Conservation (phyloP, 2,329 filamentous ascomycete species). For the Hymenoscyphus occultus region DNA sequence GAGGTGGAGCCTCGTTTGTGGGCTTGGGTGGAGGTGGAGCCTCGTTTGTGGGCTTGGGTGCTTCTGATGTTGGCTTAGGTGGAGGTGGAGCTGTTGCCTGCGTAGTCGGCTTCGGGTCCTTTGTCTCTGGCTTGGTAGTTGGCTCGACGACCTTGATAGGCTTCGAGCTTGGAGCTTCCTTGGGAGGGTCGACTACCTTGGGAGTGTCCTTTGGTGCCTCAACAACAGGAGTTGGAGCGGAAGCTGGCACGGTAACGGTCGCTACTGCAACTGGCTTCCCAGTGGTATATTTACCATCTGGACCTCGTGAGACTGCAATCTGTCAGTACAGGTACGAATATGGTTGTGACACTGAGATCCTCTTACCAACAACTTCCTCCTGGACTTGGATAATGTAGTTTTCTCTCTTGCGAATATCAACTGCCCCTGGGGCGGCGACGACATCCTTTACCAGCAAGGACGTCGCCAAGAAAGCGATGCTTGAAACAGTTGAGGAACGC, state of each 20-base stretch:
- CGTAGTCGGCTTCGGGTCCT: neutral
- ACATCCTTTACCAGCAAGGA: conserved; percentile 35
- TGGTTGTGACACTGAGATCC: neutral
- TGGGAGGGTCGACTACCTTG: neutral
- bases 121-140: too few species aligned
- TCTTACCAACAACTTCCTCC: conserved; percentile 18
- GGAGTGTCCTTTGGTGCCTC: neutral
- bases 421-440: conserved; percentile 21
- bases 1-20: neutral
- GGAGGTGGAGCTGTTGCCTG: neutral
- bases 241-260: conserved; percentile 23
- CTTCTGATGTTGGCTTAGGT: neutral
- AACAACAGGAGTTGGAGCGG: neutral
- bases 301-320: conserved; percentile 24
- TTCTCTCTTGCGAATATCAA: conserved; percentile 23
- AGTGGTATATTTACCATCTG: conserved; percentile 26
- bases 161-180: neutral
- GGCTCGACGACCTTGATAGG: neutral
- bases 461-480: conserved; percentile 30
- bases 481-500: conserved; percentile 30
- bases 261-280: conserved; percentile 20
- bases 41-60: neutral
- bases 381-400: conserved; percentile 17
- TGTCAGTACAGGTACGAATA: neutral
- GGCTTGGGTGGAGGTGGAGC: neutral